Evolutionary conservation across 192 early-diverging fungal species (phyloP).

Genomic region (Backusella sp.): DNA sequence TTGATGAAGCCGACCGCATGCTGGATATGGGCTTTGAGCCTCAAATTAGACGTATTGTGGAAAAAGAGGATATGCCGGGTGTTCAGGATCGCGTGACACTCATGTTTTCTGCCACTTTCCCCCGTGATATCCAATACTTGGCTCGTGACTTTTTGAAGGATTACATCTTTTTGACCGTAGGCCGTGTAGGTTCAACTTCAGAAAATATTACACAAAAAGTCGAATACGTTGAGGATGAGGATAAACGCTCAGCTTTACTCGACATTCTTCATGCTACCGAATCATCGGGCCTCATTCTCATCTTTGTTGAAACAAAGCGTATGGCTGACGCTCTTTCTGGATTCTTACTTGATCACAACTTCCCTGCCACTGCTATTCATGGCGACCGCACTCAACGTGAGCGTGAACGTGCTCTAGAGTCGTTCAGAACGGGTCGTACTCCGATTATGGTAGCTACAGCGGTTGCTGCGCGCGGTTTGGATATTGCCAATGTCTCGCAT

Average conservation of each 20-base stretch:
- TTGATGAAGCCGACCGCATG: conserved; percentile 98
- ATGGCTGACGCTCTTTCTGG: conserved; percentile 90
- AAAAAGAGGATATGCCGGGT: conserved; percentile 69
- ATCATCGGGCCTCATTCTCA: conserved; percentile 74
- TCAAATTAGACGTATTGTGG: conserved; percentile 89
- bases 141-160: conserved; percentile 81
- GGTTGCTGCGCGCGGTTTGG: conserved; percentile 89
- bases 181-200: conserved; percentile 93
- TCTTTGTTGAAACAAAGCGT: conserved; percentile 98
- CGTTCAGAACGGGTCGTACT: conserved; percentile 58
- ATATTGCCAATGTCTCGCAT: conserved; percentile 85
- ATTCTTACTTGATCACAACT: conserved; percentile 73
- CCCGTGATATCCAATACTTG: conserved; percentile 84
- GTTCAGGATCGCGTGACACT: conserved; percentile 80
- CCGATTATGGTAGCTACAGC: conserved; percentile 83
- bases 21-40: conserved; percentile 95
- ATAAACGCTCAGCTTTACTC: conserved; percentile 89
- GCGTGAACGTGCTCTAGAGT: conserved; percentile 64
- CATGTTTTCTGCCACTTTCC: conserved; percentile 98
- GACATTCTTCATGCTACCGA: conserved; percentile 72
- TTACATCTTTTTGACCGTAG: conserved; percentile 88
- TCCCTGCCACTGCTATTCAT: conserved; percentile 78
- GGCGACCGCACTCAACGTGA: conserved; percentile 67
- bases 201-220: conserved; percentile 96
- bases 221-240: conserved; percentile 92